Conservation (phyloP, 441 rosid species). For the Mallotus repandus region DNA sequence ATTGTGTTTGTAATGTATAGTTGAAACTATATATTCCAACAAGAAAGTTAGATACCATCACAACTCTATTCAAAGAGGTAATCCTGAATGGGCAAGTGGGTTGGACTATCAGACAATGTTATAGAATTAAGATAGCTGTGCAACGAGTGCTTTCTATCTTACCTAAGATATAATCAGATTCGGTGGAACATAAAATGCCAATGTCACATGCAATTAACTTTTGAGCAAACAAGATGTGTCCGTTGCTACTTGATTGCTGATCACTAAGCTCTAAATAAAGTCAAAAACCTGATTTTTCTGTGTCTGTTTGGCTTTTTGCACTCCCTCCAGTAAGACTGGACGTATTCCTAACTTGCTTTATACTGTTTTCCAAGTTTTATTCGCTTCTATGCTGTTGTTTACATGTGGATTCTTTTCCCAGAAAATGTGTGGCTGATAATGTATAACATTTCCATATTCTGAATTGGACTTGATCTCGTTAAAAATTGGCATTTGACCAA, state of each 20-base stretch:
- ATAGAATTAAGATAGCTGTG: too few relatives aligned
- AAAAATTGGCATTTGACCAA: constrained; percentile 5
- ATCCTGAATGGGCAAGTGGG: too few relatives aligned
- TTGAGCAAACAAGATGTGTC: background rate
- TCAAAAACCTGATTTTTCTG: background rate
- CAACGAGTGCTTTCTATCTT: too few relatives aligned
- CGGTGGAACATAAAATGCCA: background rate
- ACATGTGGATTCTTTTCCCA: background rate
- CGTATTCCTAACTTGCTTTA: background rate
- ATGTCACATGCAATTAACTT: background rate
- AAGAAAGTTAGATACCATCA: too few relatives aligned
- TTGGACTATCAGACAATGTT: too few relatives aligned
- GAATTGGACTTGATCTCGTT: background rate
- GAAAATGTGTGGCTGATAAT: background rate
- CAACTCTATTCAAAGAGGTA: too few relatives aligned
- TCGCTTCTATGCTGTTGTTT: background rate
- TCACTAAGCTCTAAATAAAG: background rate
- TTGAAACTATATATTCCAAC: too few relatives aligned
- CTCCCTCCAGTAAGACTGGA: background rate
- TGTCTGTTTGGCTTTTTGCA: background rate
- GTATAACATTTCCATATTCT: background rate
- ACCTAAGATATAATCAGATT: too few relatives aligned
- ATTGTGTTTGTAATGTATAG: background rate
- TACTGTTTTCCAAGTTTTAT: background rate
- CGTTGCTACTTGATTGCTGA: background rate